Conservation (phyloP, 2,329 filamentous ascomycete genomes). For the Chrysosporium keratinophilum region DNA sequence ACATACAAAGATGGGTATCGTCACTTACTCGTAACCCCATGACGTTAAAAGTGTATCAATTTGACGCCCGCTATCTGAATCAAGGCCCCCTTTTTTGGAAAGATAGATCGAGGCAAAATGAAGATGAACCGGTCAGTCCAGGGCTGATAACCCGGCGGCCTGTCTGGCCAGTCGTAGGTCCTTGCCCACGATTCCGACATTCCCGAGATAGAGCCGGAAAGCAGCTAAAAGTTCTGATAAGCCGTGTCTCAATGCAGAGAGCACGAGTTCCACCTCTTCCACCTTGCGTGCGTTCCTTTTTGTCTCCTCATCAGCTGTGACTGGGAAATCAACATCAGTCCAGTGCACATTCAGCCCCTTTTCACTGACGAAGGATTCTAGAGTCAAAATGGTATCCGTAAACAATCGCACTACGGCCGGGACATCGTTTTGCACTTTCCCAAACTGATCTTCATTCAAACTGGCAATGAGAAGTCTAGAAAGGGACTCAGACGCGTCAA, state of each 20-base stretch:
- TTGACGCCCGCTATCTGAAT: background rate
- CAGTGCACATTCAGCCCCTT: slow-evolving; percentile 52
- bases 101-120: background rate
- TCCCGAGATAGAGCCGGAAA: slow-evolving; percentile 64
- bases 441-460: slow-evolving; percentile 69
- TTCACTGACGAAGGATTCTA: slow-evolving; percentile 55
- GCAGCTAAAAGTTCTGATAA: slow-evolving; percentile 55
- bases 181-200: slow-evolving; percentile 57
- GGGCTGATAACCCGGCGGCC: slow-evolving; percentile 31
- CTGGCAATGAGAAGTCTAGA: slow-evolving; percentile 61
- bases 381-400: slow-evolving; percentile 55
- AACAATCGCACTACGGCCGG: slow-evolving; percentile 62
- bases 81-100: background rate
- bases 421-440: slow-evolving; percentile 76
- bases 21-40: background rate
- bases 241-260: slow-evolving; percentile 54
- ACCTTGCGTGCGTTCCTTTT: slow-evolving; percentile 33
- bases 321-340: slow-evolving; percentile 58
- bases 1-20: slow-evolving; percentile 7
- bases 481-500: slow-evolving; percentile 62
- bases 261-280: slow-evolving; percentile 59
- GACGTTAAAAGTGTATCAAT: background rate
- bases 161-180: slow-evolving; percentile 68
- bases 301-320: slow-evolving; percentile 24
- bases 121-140: background rate